phyloP scores from a whole-genome alignment of 495 filamentous ascomycete genomes.

The Daldinia vernicosa region DNA sequence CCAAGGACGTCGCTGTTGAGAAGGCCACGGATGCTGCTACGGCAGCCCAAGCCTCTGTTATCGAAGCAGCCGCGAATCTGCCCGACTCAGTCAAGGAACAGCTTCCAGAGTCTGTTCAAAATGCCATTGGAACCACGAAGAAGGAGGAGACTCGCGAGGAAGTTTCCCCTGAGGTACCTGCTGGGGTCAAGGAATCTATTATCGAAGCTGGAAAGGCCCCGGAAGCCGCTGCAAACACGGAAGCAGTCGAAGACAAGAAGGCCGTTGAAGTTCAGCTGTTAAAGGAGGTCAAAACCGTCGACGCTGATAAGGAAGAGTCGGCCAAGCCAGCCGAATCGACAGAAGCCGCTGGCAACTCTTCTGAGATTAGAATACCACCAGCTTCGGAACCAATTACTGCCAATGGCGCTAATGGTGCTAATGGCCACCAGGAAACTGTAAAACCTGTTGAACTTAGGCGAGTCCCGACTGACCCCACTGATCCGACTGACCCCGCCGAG shows the following conservation, averaged over 20 bases:
- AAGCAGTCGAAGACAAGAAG: slow-evolving; percentile 79
- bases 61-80: slow-evolving; percentile 44
- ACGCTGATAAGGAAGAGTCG: slow-evolving; percentile 53
- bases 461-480: slow-evolving; percentile 22
- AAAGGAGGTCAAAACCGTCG: slow-evolving; percentile 47
- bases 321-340: slow-evolving; percentile 25
- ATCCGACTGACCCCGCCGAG: not conserved
- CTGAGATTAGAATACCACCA: slow-evolving; percentile 33
- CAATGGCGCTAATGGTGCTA: slow-evolving; percentile 22
- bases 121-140: slow-evolving; percentile 32
- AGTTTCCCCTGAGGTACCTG: slow-evolving; percentile 67
- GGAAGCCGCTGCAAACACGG: slow-evolving; percentile 74
- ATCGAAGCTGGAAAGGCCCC: slow-evolving; percentile 68
- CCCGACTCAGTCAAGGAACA: slow-evolving; percentile 50
- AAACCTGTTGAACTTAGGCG: slow-evolving; percentile 41
- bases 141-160: slow-evolving; percentile 48
- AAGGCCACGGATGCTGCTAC: slow-evolving; percentile 46
- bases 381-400: slow-evolving; percentile 27
- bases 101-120: slow-evolving; percentile 47
- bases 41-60: slow-evolving; percentile 36
- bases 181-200: slow-evolving; percentile 77
- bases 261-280: slow-evolving; percentile 75
- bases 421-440: slow-evolving; percentile 28
- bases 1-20: slow-evolving; percentile 47
- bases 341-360: slow-evolving; percentile 34